phyloP scores from a whole-genome alignment of 805 yeast species.

The Suhomyces kilbournensis region DNA sequence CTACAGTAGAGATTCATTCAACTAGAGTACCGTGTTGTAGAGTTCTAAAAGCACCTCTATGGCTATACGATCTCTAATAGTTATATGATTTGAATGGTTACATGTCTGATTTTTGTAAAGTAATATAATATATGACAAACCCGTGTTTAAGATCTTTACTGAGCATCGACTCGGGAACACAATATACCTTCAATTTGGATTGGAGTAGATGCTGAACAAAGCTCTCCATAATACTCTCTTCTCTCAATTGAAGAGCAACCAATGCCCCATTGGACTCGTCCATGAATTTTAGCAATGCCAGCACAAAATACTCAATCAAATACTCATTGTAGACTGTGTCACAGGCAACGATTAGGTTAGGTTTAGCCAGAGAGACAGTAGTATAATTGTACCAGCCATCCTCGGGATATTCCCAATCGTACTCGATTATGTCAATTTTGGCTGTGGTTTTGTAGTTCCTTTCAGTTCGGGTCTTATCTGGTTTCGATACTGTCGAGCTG shows the following conservation, averaged over 20 bases:
- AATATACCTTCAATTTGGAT: slow-evolving; percentile 32
- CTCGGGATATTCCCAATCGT: slow-evolving; percentile 59
- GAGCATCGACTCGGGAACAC: slow-evolving; percentile 30
- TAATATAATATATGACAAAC: slow-evolving; percentile 42
- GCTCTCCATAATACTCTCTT: slow-evolving; percentile 45
- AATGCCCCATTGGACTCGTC: slow-evolving; percentile 35
- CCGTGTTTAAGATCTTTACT: slow-evolving; percentile 36
- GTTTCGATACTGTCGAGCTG: slow-evolving; percentile 8
- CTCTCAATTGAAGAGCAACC: slow-evolving; percentile 52
- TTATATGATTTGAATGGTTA: too few species aligned
- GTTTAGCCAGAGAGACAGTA: slow-evolving; percentile 12
- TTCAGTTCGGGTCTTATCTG: background rate
- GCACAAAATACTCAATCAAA: slow-evolving; percentile 48
- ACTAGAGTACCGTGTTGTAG: too few species aligned
- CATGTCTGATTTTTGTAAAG: background rate
- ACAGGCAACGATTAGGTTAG: slow-evolving; percentile 56
- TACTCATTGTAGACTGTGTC: slow-evolving; percentile 67
- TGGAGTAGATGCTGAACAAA: slow-evolving; percentile 38
- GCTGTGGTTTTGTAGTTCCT: slow-evolving; percentile 1
- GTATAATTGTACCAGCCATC: slow-evolving; percentile 27
- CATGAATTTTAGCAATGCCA: slow-evolving; percentile 38
- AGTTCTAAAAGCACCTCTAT: background rate
- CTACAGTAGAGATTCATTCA: too few species aligned
- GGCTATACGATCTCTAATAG: background rate
- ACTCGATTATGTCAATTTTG: slow-evolving; percentile 45